Evolutionary conservation across 176 grass and related monocot genomes (phyloP).

Genomic region (Aegilops bicornis): DNA sequence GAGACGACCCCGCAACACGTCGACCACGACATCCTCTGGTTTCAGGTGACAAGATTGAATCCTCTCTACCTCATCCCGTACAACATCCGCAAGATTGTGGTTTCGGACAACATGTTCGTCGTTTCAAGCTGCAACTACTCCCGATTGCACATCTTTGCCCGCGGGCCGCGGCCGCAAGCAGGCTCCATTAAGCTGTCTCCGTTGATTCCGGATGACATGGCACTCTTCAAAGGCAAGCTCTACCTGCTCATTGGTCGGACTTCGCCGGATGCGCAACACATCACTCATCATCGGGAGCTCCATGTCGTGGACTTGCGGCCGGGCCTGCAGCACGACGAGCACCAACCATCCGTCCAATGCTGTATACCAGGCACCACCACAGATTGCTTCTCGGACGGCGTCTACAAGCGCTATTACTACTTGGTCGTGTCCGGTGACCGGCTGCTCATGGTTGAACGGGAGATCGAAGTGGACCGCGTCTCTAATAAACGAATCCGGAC

Average conservation of each 20-base stretch:
- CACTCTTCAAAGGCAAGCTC: not conserved
- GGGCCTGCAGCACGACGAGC: not conserved
- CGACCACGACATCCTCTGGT: not conserved
- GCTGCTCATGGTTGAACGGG: not conserved
- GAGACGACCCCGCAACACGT: not conserved
- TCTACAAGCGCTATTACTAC: not conserved
- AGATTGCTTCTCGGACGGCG: not conserved
- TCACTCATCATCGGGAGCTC: not conserved
- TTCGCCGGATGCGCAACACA: not conserved
- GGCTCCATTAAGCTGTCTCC: too few species aligned
- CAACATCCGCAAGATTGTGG: not conserved
- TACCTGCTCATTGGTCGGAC: not conserved
- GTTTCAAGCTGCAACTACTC: not conserved
- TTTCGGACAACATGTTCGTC: not conserved
- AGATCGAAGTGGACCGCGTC: not conserved
- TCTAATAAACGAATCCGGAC: not conserved
- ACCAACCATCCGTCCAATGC: too few species aligned
- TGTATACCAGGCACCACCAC: not conserved
- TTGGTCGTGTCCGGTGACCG: not conserved
- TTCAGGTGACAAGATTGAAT: too few species aligned
- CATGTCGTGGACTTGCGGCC: not conserved
- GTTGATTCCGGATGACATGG: not conserved
- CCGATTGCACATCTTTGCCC: not conserved
- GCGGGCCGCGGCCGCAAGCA: not conserved
- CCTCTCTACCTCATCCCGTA: not conserved